These are phyloP conservation scores for Trichosporon faecale DNA, from an alignment of 1,284 basidiomycete genomes.

Conservation along the genomic window DNA sequence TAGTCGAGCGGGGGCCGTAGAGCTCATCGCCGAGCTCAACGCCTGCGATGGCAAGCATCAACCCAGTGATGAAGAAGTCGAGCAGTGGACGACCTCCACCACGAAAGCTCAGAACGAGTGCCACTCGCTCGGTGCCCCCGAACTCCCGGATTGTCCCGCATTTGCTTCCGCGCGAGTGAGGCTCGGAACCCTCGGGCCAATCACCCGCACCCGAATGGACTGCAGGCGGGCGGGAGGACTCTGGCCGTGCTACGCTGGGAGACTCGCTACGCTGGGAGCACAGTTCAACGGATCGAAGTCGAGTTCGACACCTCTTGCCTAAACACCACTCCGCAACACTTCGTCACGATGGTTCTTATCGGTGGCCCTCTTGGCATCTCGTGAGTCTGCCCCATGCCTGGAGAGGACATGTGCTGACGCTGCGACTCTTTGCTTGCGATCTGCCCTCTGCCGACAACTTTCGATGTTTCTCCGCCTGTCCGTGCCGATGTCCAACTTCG, in stretches of 20 bases:
- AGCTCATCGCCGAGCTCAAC: neutral
- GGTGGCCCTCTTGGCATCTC: constrained; percentile 70
- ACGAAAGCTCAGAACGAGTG: neutral
- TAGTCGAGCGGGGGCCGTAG: no score
- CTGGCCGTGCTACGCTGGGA: neutral
- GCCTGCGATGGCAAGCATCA: neutral
- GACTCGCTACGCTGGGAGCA: no score
- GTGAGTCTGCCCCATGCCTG: constrained; percentile 28
- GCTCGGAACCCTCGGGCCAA: constrained; percentile 3
- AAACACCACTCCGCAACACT: constrained; percentile 23
- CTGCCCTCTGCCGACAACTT: neutral
- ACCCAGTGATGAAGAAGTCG: neutral
- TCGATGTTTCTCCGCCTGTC: constrained; percentile 5
- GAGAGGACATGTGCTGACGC: constrained; percentile 2
- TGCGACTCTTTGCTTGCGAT: neutral
- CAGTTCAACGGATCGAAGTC: no score
- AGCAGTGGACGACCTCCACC: neutral
- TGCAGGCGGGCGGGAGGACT: neutral
- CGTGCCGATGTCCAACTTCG: neutral
- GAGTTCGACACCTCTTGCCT: neutral
- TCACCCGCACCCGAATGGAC: neutral
- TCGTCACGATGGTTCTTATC: constrained; percentile 56
- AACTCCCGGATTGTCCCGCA: constrained; percentile 2
- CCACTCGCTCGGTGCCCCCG: neutral
- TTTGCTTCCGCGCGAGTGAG: neutral